Conservation (phyloP, 768 basidiomycete genomes). For the Phaeotremella skinneri region DNA sequence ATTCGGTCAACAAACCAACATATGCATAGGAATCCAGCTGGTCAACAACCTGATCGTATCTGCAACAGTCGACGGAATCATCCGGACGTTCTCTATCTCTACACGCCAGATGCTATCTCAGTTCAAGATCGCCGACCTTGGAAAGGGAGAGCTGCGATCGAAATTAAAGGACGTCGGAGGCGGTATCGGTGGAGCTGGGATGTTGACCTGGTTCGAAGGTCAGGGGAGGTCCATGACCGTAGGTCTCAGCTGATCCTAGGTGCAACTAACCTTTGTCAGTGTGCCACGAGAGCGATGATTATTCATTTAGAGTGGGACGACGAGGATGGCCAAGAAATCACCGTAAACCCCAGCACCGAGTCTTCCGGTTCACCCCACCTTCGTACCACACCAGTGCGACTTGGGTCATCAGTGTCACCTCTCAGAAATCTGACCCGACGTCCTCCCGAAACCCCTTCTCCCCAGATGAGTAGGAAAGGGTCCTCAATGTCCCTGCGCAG, state of each 20-base stretch:
- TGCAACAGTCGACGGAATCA: constrained; percentile 87
- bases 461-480: neutral
- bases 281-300: constrained; percentile 32
- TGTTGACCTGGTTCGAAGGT: constrained; percentile 71
- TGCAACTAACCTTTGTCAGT: constrained; percentile 15
- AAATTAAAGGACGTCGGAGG: constrained; percentile 74
- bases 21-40: constrained; percentile 86
- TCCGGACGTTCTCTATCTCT: constrained; percentile 87
- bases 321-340: constrained; percentile 10
- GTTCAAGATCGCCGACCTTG: constrained; percentile 79
- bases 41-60: constrained; percentile 78
- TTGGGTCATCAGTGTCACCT: constrained; percentile 4
- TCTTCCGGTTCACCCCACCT: constrained; percentile 1
- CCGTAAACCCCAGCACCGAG: neutral
- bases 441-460: neutral
- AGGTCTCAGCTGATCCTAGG: constrained; percentile 45
- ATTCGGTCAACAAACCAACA: constrained; percentile 89
- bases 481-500: too few relatives aligned
- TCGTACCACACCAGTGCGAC: constrained; percentile 1
- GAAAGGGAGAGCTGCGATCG: constrained; percentile 63
- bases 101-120: constrained; percentile 85
- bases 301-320: constrained; percentile 30
- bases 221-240: constrained; percentile 89
- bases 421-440: constrained; percentile 4
- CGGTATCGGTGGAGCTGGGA: constrained; percentile 51